These are phyloP conservation scores for Trichoderma endophyticum DNA, from an alignment of 2,329 filamentous ascomycete genomes.

Conservation along the genomic window DNA sequence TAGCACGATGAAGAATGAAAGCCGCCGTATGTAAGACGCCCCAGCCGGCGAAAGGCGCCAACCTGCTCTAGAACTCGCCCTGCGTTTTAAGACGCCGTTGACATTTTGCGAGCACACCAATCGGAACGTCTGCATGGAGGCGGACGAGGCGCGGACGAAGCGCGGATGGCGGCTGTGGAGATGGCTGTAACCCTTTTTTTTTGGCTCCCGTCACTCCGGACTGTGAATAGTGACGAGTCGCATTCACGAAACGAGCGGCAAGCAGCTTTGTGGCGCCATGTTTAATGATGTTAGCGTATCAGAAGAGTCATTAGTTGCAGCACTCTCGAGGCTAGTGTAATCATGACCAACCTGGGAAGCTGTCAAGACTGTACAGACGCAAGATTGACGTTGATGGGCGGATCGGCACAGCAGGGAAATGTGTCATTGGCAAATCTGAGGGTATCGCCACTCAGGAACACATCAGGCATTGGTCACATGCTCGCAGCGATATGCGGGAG, in stretches of 20 bases:
- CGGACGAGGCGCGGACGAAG: neutral
- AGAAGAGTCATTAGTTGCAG: neutral
- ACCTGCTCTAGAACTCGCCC: neutral
- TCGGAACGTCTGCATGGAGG: conserved; percentile 3
- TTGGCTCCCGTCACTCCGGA: neutral
- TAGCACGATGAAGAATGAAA: neutral
- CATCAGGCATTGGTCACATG: conserved; percentile 7
- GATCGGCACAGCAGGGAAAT: neutral
- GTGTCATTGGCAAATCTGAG: neutral
- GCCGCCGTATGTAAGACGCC: neutral
- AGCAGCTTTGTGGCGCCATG: conserved; percentile 4
- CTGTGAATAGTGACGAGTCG: conserved; percentile 10
- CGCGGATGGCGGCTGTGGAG: conserved; percentile 3
- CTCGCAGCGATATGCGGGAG: conserved; percentile 1
- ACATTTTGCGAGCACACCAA: conserved; percentile 7
- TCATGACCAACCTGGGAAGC: neutral
- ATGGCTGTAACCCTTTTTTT: neutral
- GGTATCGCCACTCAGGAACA: neutral
- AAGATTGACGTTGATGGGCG: neutral
- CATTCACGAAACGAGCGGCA: conserved; percentile 6
- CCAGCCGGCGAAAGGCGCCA: neutral
- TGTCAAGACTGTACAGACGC: neutral
- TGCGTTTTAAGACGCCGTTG: neutral
- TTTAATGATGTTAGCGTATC: conserved; percentile 1
- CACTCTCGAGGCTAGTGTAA: neutral